phyloP scores from a whole-genome alignment of 2,329 filamentous ascomycete genomes.

The Pseudocercospora cruenta region DNA sequence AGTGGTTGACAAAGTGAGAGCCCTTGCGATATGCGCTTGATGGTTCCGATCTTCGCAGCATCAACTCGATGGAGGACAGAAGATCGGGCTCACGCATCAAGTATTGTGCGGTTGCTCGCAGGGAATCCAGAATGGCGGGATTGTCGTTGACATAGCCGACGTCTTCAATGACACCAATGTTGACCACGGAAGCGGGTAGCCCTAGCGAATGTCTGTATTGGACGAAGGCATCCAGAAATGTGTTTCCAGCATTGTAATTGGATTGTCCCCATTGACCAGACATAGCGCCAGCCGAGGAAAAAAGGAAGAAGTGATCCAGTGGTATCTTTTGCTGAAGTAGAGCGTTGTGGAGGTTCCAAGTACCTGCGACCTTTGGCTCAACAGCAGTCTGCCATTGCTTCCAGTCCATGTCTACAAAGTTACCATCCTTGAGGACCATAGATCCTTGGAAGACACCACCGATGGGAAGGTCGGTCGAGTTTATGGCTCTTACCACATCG shows the following conservation, averaged over 20 bases:
- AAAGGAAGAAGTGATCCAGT: conserved; percentile 54
- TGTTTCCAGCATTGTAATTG: conserved; percentile 60
- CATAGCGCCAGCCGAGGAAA: conserved; percentile 59
- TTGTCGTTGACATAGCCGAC: conserved; percentile 42
- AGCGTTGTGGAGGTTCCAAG: conserved; percentile 50
- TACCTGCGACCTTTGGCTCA: conserved; percentile 22
- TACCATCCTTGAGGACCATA: conserved; percentile 10
- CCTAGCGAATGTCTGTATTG: conserved; percentile 46
- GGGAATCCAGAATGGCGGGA: background rate
- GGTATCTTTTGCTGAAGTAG: conserved; percentile 28
- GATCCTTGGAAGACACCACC: conserved; percentile 7
- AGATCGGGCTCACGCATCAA: background rate
- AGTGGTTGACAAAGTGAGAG: background rate
- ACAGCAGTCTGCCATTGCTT: conserved; percentile 16
- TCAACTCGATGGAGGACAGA: background rate
- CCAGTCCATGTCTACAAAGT: conserved; percentile 7
- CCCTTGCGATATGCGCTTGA: background rate
- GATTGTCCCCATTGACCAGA: conserved; percentile 62
- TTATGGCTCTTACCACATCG: background rate
- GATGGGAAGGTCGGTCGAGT: background rate
- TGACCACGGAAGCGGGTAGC: conserved; percentile 53
- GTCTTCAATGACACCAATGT: conserved; percentile 56
- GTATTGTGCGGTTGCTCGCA: background rate
- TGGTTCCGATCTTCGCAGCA: background rate
- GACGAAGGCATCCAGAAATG: conserved; percentile 31